Evolutionary conservation across 805 yeast species (phyloP), one percentile per base, ranked within the genome.

Genomic region (Lachancea sp.): DNA sequence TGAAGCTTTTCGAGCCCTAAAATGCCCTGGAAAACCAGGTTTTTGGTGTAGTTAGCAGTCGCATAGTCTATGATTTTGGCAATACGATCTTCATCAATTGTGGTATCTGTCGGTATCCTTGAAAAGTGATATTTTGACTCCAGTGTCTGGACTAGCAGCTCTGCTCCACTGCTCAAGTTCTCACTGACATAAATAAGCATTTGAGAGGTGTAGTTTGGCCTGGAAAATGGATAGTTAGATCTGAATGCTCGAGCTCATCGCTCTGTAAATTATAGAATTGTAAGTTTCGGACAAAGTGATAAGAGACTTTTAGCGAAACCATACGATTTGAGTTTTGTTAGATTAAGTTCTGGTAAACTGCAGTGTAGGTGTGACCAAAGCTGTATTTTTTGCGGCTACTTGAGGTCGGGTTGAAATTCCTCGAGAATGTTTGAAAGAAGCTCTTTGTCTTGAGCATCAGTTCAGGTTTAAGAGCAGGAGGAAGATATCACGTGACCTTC

Each of bases 31-130:
- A 84, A 57, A 2, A 86, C 95, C 55, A 68, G 80, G 53, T 82
- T 68, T 12, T 72, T 64, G 18, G 71, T 66, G 89, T 95, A 90
- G 45, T 79, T 69, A 32, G 63, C 58, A 0, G 96, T 89, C 12
- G 79, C 86, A 55, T 71, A 73, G 7, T 77, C 43, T 19, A 40
- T 5, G 5, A 36, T 36, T 31, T 25, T 11, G 8, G 12, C 15
- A 8, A 15, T 15, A n/a, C 25, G 20, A 11, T 32, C 43, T n/a
- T 15, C 15, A 13, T 17, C 18, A 17, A 36, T 25, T 40, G 15
- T 31, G 9, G 10, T 35, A 22, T 15, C 37, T 11, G 36, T 33
- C 4, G 30, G 22, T 9, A 32, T 17, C 31, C 37, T 15, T 25
- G 32, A 27, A 15, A 40, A 40, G 17, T 33, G 30, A 22, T 16